Base-by-base conservation (phyloP, 768 basidiomycete genomes). In the Boletellus ananas region DNA sequence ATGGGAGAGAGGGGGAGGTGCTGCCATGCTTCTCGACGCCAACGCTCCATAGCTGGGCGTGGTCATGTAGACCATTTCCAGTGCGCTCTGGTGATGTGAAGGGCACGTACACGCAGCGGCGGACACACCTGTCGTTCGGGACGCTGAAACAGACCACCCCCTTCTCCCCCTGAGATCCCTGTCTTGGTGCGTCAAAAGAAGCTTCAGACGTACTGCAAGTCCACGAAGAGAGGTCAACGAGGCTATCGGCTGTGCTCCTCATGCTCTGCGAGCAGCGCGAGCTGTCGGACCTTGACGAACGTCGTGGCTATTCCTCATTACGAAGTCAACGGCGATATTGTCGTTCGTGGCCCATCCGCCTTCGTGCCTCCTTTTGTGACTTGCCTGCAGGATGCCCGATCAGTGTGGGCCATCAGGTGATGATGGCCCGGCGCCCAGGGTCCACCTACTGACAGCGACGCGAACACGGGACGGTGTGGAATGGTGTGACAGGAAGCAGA, bases 191-290 rank as follows among this genome's bases (percentile, higher is more conserved):
- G 51, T 21, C 58, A 25, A 4, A 25, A 43, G 43, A 50, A 34
- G 33, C 50, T 51, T 54, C 51, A 41, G 46, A 44, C 29, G 52
- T 25, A 48, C 52, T 43, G 45, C 40, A 17, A 38, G 37, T 34
- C 37, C 29, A 11, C 29, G 29, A 29, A 29, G 35, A 50, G 36
- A 50, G 36, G 51, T 36, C 46, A 57, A 58, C 20, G 53, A 58
- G 63, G 61, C 56, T 38, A 54, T 48, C 42, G 61, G 67, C 59
- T 67, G 58, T 68, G 64, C 55, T 44, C 29, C 4, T 34, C 29
- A 10, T 29, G 29, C 29, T 45, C 33, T 41, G 55, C 17, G 42
- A 41, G 38, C 33, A 54, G 49, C 45, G 34, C 49, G 43, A 35
- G 47, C 47, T 51, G 61, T 53, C 58, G 59, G 57, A 54, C 56